Conservation (phyloP, 1,284 basidiomycete genomes). For the Apiotrichum porosum region DNA sequence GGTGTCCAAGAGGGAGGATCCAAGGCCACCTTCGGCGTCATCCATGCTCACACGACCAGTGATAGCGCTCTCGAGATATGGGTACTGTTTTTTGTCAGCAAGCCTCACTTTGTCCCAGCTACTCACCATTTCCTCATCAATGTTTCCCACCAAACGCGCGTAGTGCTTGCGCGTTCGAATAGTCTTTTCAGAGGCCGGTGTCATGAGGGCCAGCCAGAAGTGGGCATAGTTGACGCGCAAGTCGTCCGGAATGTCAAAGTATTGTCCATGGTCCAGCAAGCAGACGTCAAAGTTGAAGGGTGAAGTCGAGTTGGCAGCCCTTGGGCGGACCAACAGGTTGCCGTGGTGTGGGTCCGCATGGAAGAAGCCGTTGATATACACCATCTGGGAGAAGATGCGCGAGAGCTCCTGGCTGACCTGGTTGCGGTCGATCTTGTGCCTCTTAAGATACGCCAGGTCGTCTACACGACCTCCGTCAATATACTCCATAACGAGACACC, state of each 20-base stretch:
- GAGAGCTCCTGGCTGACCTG: constrained; percentile 86
- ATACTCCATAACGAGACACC: constrained; percentile 91
- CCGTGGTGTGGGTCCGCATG: constrained; percentile 56
- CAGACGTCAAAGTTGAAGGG: constrained; percentile 94
- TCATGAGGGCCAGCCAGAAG: constrained; percentile 81
- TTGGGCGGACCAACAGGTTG: constrained; percentile 83
- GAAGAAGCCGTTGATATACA: constrained; percentile 77
- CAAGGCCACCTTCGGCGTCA: constrained; percentile 16
- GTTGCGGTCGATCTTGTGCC: constrained; percentile 86
- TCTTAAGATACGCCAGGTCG: constrained; percentile 76
- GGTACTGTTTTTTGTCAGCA: constrained; percentile 30
- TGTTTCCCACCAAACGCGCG: constrained; percentile 82
- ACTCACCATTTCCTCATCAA: constrained; percentile 73
- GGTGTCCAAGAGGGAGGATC: constrained; percentile 64
- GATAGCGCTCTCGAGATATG: constrained; percentile 76
- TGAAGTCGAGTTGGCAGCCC: constrained; percentile 60
- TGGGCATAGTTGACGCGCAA: constrained; percentile 60
- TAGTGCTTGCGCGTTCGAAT: constrained; percentile 70
- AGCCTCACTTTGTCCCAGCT: neutral
- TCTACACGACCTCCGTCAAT: constrained; percentile 83
- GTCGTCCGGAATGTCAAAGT: constrained; percentile 77
- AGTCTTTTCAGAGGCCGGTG: constrained; percentile 61
- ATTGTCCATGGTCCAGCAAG: constrained; percentile 77
- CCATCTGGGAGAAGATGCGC: constrained; percentile 82
- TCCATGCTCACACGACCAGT: constrained; percentile 56